A percentile compares a stretch with the other conserved stretches of the same genome.
Conservation (phyloP, 306 rosid species). For the Trifolium pratense region DNA sequence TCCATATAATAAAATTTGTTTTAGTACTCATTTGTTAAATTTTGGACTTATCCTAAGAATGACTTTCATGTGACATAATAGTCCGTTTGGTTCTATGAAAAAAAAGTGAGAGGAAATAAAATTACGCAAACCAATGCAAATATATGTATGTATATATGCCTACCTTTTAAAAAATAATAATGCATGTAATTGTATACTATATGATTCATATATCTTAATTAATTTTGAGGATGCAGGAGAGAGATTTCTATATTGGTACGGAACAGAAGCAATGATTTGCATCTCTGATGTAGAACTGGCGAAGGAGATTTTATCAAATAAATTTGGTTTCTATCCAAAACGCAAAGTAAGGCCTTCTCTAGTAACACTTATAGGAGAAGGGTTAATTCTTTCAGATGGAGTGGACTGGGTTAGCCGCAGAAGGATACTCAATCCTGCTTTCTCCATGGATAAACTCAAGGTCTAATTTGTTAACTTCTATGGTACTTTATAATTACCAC, state of each 20-base stretch:
- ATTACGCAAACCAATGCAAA: no score
- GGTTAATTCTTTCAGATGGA: conserved; percentile 25
- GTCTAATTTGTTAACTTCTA: neutral
- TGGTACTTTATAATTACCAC: no score
- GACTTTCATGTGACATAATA: no score
- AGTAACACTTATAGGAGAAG: conserved; percentile 15
- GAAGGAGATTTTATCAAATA: conserved; percentile 42
- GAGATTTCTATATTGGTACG: conserved; percentile 44
- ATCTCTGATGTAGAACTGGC: conserved; percentile 40
- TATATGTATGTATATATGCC: no score
- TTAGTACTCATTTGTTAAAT: no score
- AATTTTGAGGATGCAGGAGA: conserved; percentile 40
- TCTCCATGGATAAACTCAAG: conserved; percentile 46
- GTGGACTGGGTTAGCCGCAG: conserved; percentile 38
- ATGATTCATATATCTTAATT: neutral
- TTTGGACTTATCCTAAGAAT: no score
- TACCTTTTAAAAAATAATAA: no score
- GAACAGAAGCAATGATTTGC: conserved; percentile 29
- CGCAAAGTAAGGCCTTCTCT: conserved; percentile 13
- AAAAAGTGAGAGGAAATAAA: no score
- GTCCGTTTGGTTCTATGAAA: no score
- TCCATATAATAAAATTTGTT: no score
- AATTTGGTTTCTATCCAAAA: conserved; percentile 38
- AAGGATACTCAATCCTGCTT: conserved; percentile 46
- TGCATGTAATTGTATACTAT: no score